Percentiles rank a stretch among this genome's conserved stretches.
These are phyloP conservation scores for Aureobasidium sp. DNA, from an alignment of 2,329 filamentous ascomycete genomes.

Conservation along the genomic window DNA sequence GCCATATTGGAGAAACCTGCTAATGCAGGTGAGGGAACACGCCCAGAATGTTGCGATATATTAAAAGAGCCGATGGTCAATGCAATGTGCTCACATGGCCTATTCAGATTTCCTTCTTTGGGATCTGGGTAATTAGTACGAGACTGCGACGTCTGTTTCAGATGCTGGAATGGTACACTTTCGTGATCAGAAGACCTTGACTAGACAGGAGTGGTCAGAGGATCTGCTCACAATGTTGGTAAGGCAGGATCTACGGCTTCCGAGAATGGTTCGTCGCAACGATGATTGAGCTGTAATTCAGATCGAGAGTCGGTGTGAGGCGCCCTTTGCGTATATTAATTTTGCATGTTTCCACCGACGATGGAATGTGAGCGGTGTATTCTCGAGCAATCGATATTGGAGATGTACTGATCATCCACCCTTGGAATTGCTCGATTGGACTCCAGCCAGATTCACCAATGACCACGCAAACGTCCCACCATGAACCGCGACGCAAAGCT, in stretches of 20 bases:
- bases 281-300: neutral
- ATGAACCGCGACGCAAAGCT: neutral
- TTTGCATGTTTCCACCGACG: neutral
- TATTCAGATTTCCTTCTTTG: neutral
- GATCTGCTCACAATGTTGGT: neutral
- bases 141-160: neutral
- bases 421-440: neutral
- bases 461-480: neutral
- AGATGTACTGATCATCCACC: neutral
- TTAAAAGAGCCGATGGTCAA: conserved; percentile 1
- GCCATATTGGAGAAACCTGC: neutral
- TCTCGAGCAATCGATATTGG: neutral
- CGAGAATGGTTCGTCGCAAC: neutral
- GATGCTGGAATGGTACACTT: neutral
- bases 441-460: neutral
- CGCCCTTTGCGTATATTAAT: neutral
- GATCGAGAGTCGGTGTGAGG: neutral
- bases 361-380: neutral
- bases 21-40: conserved; percentile 1
- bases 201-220: neutral
- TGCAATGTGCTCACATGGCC: neutral
- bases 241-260: neutral
- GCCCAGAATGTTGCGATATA: neutral
- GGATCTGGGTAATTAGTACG: neutral
- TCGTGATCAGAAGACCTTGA: neutral